Evolutionary conservation across 2,329 filamentous ascomycete species (phyloP).

Genomic region (Ophiostoma perfectum): DNA sequence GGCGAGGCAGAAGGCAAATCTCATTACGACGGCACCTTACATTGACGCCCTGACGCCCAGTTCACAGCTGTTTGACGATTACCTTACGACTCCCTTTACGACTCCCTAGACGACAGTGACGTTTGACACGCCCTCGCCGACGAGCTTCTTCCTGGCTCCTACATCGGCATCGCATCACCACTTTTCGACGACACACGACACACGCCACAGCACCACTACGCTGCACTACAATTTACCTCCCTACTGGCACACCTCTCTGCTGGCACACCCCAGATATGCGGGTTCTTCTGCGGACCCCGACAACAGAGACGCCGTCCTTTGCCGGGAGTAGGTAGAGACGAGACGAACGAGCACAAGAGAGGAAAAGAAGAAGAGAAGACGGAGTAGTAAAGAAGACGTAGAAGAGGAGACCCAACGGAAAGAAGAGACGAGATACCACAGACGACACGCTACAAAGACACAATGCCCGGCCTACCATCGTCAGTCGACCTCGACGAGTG

Average conservation of each 20-base stretch:
- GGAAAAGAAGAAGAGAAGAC: background rate
- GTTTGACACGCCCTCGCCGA: background rate
- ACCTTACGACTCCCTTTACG: background rate
- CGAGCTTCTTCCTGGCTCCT: background rate
- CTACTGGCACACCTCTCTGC: background rate
- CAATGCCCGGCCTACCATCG: conserved; percentile 46
- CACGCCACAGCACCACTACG: background rate
- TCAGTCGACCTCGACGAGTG: conserved; percentile 98
- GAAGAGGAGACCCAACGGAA: background rate
- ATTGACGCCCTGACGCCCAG: too few species aligned
- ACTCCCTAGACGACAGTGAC: background rate
- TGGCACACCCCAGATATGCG: conserved; percentile 27
- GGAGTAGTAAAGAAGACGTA: background rate
- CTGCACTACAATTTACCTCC: background rate
- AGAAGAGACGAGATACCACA: background rate
- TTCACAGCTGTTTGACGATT: background rate
- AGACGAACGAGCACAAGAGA: background rate
- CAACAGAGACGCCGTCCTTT: conserved; percentile 30
- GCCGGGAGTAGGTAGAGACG: conserved; percentile 27
- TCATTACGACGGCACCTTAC: background rate
- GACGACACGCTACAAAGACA: background rate
- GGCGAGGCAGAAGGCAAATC: background rate
- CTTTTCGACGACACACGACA: background rate
- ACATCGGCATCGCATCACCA: conserved; percentile 6
- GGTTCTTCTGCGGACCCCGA: conserved; percentile 29